Percentiles rank a stretch among this genome's conserved stretches.
phyloP scores from a whole-genome alignment of 1,284 basidiomycete genomes.

The Austroboletus rostrupii region DNA sequence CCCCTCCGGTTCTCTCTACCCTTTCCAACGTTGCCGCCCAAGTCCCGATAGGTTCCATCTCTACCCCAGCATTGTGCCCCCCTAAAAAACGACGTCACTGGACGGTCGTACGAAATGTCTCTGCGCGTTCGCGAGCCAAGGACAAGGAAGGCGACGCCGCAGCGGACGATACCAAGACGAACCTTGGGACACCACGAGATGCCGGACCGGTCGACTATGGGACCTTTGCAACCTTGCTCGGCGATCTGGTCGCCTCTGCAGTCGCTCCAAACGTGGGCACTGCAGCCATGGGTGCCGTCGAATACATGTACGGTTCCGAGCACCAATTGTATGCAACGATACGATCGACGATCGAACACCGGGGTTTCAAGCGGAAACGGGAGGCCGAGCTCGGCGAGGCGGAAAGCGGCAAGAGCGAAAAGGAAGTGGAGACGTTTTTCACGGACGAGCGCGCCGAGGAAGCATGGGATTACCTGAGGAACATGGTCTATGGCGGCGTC shows the following conservation, averaged over 20 bases:
- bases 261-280: neutral
- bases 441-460: constrained; percentile 41
- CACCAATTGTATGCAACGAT: constrained; percentile 36
- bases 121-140: constrained; percentile 45
- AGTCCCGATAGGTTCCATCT: constrained; percentile 1
- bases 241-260: constrained; percentile 29
- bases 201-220: constrained; percentile 58
- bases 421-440: constrained; percentile 40
- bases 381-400: constrained; percentile 5
- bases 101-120: constrained; percentile 37
- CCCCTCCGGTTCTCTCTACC: constrained; percentile 17
- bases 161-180: constrained; percentile 21
- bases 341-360: constrained; percentile 26
- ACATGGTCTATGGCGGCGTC: constrained; percentile 70
- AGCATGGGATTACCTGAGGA: constrained; percentile 59
- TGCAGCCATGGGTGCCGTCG: neutral
- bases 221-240: constrained; percentile 46
- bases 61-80: neutral
- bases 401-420: constrained; percentile 7
- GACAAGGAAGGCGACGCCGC: constrained; percentile 49
- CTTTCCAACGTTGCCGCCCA: neutral
- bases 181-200: constrained; percentile 49
- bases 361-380: constrained; percentile 16
- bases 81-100: constrained; percentile 35
- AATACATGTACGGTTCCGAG: constrained; percentile 31